phyloP scores from a whole-genome alignment of 495 filamentous ascomycete species.

The Penicillium canariense region DNA sequence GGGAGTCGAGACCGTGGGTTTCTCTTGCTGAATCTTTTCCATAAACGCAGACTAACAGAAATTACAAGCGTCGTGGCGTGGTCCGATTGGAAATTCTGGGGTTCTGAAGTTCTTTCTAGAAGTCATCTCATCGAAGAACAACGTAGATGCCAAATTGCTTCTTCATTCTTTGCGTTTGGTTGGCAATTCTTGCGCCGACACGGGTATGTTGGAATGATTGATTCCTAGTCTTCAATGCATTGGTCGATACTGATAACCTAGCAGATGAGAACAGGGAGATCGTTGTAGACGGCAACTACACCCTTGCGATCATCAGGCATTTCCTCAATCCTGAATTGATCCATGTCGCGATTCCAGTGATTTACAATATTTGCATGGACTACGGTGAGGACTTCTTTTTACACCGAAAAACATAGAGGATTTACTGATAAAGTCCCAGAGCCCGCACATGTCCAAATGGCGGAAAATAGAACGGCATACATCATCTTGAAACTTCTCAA shows the following conservation, averaged over 20 bases:
- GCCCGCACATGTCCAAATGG: constrained; percentile 59
- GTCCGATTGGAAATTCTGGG: constrained; percentile 63
- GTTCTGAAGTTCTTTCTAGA: constrained; percentile 64
- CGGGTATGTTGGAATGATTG: constrained; percentile 46
- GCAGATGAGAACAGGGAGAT: constrained; percentile 71
- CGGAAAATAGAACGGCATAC: constrained; percentile 53
- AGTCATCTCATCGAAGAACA: constrained; percentile 43
- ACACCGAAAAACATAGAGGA: background rate
- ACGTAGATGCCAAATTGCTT: constrained; percentile 32
- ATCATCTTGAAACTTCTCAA: constrained; percentile 39
- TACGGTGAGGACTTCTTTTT: constrained; percentile 53
- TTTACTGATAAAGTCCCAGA: constrained; percentile 32
- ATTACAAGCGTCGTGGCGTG: constrained; percentile 57
- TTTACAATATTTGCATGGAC: constrained; percentile 74
- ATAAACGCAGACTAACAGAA: background rate
- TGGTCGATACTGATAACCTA: constrained; percentile 9
- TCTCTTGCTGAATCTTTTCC: background rate
- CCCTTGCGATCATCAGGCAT: constrained; percentile 53
- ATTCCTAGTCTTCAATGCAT: constrained; percentile 1
- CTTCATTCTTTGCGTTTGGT: constrained; percentile 65
- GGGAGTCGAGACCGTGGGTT: constrained; percentile 65
- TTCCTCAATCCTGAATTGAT: constrained; percentile 50
- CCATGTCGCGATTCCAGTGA: constrained; percentile 61
- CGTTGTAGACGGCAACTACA: constrained; percentile 57
- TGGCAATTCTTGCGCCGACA: constrained; percentile 82